These are phyloP conservation scores for Macadamia tetraphylla DNA, from an alignment of 164 flowering plant species.

Conservation along the genomic window DNA sequence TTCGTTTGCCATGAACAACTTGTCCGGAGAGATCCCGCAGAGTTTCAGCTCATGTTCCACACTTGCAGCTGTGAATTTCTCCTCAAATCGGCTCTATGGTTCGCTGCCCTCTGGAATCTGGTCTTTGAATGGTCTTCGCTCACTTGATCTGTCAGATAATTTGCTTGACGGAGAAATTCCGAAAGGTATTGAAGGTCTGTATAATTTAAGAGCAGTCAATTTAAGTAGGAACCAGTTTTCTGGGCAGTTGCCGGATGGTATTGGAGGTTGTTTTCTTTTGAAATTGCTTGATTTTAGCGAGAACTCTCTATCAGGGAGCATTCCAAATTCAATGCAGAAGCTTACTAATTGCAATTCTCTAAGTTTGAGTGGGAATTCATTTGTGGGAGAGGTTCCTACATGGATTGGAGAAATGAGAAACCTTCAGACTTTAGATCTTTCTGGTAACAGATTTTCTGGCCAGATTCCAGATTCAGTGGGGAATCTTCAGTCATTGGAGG, in stretches of 20 bases:
- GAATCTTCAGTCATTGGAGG: constrained; percentile 44
- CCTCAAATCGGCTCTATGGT: constrained; percentile 70
- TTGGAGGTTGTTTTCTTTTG: constrained; percentile 62
- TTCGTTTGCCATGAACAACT: constrained; percentile 62
- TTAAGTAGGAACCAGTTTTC: constrained; percentile 52
- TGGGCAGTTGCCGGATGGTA: constrained; percentile 60
- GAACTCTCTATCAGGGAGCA: constrained; percentile 54
- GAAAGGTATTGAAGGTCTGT: constrained; percentile 39
- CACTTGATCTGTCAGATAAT: constrained; percentile 75
- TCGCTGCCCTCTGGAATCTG: constrained; percentile 53
- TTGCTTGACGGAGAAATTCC: constrained; percentile 69
- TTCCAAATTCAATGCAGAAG: constrained; percentile 63
- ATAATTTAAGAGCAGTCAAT: constrained; percentile 45
- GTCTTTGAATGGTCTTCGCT: constrained; percentile 59
- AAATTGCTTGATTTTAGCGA: constrained; percentile 64
- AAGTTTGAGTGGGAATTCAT: constrained; percentile 43
- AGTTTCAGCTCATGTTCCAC: constrained; percentile 60
- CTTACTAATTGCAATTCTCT: constrained; percentile 53
- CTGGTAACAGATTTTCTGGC: constrained; percentile 67
- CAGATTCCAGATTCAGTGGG: constrained; percentile 56
- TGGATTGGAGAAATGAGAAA: constrained; percentile 76
- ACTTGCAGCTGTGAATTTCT: constrained; percentile 51
- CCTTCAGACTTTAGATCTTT: constrained; percentile 74
- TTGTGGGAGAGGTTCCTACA: constrained; percentile 55
- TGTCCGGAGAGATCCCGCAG: constrained; percentile 60